Percentiles rank a stretch among this genome's conserved stretches.
Conservation (phyloP, 768 basidiomycete genomes). For the Strobilomyces echinocephalus region DNA sequence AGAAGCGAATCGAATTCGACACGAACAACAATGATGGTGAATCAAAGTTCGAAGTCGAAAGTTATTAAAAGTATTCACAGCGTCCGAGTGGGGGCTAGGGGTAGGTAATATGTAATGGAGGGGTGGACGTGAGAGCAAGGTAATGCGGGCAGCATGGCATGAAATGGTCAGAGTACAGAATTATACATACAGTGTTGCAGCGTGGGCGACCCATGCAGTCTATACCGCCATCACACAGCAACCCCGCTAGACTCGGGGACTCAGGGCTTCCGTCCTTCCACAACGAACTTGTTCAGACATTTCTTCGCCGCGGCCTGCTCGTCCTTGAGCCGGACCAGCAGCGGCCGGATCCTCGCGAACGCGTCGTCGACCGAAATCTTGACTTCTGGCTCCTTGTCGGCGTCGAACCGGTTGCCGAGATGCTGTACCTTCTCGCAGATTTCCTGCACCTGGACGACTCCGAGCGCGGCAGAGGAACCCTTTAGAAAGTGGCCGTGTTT, state of each 20-base stretch:
- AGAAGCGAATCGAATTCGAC: constrained; percentile 7
- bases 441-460: constrained; percentile 72
- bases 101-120: constrained; percentile 15
- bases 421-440: constrained; percentile 92
- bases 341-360: constrained; percentile 48
- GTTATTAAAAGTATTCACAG: constrained; percentile 25
- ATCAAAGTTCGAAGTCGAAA: constrained; percentile 16
- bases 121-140: constrained; percentile 16
- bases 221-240: constrained; percentile 13
- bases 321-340: constrained; percentile 55
- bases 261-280: constrained; percentile 3
- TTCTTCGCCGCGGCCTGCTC: constrained; percentile 67
- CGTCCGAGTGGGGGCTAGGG: constrained; percentile 15
- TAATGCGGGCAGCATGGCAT: constrained; percentile 16
- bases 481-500: constrained; percentile 91
- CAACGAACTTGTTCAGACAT: constrained; percentile 50
- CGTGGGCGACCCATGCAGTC: constrained; percentile 4
- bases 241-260: neutral
- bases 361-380: constrained; percentile 50
- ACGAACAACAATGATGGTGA: constrained; percentile 3
- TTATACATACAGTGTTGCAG: constrained; percentile 18
- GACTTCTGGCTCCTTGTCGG: constrained; percentile 49
- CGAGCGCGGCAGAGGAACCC: constrained; percentile 93
- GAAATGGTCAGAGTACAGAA: constrained; percentile 22
- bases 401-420: constrained; percentile 53